phyloP scores from a whole-genome alignment of 1,284 basidiomycete genomes.

The Porodaedalea pini region DNA sequence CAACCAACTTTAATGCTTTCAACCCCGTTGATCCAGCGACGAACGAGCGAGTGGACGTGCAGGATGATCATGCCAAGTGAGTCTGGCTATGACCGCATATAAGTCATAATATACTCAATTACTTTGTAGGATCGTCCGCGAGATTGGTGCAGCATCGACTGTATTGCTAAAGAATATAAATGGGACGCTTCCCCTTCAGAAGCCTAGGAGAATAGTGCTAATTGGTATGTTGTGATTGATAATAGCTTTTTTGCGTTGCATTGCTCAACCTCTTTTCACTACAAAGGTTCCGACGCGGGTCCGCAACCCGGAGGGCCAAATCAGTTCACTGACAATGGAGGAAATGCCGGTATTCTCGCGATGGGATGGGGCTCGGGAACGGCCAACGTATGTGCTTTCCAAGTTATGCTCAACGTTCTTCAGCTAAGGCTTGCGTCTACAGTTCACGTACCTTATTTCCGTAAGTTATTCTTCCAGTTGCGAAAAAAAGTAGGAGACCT shows the following conservation, averaged over 20 bases:
- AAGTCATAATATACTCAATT: not conserved
- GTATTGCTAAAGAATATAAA: conserved; percentile 80
- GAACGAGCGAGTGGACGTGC: conserved; percentile 72
- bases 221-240: conserved; percentile 37
- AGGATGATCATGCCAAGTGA: conserved; percentile 61
- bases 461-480: conserved; percentile 30
- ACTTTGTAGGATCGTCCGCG: conserved; percentile 48
- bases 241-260: conserved; percentile 22
- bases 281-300: conserved; percentile 62
- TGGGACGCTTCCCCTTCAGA: conserved; percentile 62
- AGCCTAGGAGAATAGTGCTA: conserved; percentile 54
- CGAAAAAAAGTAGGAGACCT: not conserved
- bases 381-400: conserved; percentile 6
- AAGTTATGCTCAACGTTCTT: conserved; percentile 26
- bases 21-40: conserved; percentile 44
- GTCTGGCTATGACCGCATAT: not conserved
- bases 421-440: conserved; percentile 33
- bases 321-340: conserved; percentile 63
- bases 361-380: conserved; percentile 81
- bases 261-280: conserved; percentile 3
- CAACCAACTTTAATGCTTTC: conserved; percentile 61
- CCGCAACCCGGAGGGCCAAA: conserved; percentile 71
- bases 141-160: conserved; percentile 73
- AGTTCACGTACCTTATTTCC: conserved; percentile 58
- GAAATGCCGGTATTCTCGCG: conserved; percentile 67